Evolutionary conservation across 257 asterid genomes (phyloP), one percentile per base, ranked within the genome.

Genomic region (Solanum habrochaites): DNA sequence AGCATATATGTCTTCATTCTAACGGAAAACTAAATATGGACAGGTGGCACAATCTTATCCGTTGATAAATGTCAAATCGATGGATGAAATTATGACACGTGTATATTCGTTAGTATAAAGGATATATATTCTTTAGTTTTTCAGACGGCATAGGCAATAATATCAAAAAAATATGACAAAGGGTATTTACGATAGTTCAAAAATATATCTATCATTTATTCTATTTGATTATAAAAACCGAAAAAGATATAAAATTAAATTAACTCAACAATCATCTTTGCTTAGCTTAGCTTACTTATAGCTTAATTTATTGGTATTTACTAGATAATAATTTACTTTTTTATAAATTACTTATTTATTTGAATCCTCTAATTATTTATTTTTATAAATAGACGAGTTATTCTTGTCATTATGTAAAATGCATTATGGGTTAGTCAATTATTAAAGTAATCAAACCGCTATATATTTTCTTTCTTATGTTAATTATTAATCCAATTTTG

Each of bases 61-160:
- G 39, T 37, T 7, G 7, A 37, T 6, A 37, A 37, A 37, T 37
- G 0, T 5, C 7, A 0, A 0, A 37, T 1, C 0, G 7, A 5
- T 37, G 7, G 6, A 37, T 37, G 1, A 37, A 5, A 37, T 37
- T 37, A 37, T 37, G 39, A 6, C 39, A 37, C 39, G 7, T 37
- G 39, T 37, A 37, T 37, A 7, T 37, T 1, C 39, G 1, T 37
- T 37, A 37, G 7, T 37, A 37, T 35, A 37, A 37, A 37, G 1
- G 7, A 37, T 37, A 37, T 37, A 37, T 37, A 37, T 37, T 0
- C 1, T 37, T 1, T 37, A 37, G 1, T 37, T 37, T 5, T 5
- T 37, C 4, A 7, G 39, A 6, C 7, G 39, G 4, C 2, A 5
- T 37, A 6, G 39, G 1, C 7, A 6, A 5, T 6, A 37, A 37